Base-by-base conservation (phyloP, 2,329 filamentous ascomycete genomes). In the Cercospora berteroae region DNA sequence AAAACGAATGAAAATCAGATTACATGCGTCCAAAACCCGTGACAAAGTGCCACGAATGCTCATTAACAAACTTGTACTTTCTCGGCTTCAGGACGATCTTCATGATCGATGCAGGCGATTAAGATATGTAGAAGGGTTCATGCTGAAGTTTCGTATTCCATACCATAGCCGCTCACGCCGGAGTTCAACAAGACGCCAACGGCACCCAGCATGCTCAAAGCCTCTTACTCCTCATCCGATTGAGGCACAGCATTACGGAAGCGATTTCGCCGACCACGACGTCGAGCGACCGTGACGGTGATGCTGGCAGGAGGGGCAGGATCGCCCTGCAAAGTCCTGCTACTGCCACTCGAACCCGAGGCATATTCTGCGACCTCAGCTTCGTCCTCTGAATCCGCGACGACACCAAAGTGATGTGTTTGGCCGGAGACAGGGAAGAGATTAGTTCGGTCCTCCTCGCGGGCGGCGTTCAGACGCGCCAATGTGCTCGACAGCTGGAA, bases 401-500 rank as follows among this genome's bases (percentile, higher is more conserved):
- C 20, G 20, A 33, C 5, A 29, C 33, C 33, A 7, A 44, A 39
- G 50, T 23, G 61, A 4, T 50, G 27, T 9, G 29, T 1, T 7
- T 16, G 31, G 27, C 42, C 42, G 13, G 59, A 6, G 50, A 23
- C 23, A 55, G 48, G 9, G 1, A n/a, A 25, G 23, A 2, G 23
- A 42, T 20, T 18, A 36, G 13, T 60, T 33, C 20, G 31, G 39
- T 42, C 56, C 50, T 33, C 50, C 55, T 18, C 61, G 36, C 20
- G 61, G 44, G 12, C 65, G 61, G 42, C 67, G 57, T 52, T 66
- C 65, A 62, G 60, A 13, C 61, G 63, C 12, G 69, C 70, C 31
- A 73, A 64, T 5, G 73, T 73, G 29, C 67, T 67, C 13, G 66
- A 65, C 18, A 73, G 70, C 10, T 72, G 65, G 58, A 73, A 74